Conservation (phyloP, 2,329 filamentous ascomycete species). For the Pseudohalonectria lignicola region DNA sequence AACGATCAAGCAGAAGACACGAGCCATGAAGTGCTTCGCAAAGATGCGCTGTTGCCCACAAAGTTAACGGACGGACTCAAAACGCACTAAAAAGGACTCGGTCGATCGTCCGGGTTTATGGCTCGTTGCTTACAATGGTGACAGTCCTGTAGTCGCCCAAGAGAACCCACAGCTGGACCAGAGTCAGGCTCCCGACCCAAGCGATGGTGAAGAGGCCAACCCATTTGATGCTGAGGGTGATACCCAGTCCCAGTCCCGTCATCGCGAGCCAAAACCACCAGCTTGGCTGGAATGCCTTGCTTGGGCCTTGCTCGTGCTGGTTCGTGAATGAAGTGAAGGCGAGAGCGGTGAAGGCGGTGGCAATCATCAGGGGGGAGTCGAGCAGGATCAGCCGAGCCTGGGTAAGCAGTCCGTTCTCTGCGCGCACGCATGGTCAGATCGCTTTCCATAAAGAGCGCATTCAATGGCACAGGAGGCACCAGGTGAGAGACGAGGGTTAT, state of each 20-base stretch:
- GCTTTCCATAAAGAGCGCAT: neutral
- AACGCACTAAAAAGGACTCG: no score
- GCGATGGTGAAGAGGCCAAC: constrained; percentile 97
- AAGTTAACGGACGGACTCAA: neutral
- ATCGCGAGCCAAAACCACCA: constrained; percentile 98
- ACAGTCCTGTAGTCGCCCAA: constrained; percentile 83
- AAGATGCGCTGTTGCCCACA: constrained; percentile 49
- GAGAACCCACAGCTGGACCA: constrained; percentile 89
- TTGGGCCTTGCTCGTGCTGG: constrained; percentile 86
- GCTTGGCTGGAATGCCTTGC: constrained; percentile 73
- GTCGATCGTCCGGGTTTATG: neutral
- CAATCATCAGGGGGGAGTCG: constrained; percentile 87
- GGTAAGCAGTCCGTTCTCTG: constrained; percentile 90
- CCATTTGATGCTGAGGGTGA: constrained; percentile 96
- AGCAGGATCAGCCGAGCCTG: constrained; percentile 93
- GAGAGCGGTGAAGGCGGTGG: constrained; percentile 83
- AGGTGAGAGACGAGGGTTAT: no score
- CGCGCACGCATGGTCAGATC: constrained; percentile 1
- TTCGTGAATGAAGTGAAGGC: constrained; percentile 91
- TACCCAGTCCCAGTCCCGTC: constrained; percentile 77
- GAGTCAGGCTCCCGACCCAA: constrained; percentile 86
- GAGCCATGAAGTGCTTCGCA: constrained; percentile 88
- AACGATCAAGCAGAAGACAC: constrained; percentile 81
- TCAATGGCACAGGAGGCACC: no score
- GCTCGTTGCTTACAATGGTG: constrained; percentile 46